Base-by-base conservation (phyloP, 768 basidiomycete species). In the Pisolithus orientalis region DNA sequence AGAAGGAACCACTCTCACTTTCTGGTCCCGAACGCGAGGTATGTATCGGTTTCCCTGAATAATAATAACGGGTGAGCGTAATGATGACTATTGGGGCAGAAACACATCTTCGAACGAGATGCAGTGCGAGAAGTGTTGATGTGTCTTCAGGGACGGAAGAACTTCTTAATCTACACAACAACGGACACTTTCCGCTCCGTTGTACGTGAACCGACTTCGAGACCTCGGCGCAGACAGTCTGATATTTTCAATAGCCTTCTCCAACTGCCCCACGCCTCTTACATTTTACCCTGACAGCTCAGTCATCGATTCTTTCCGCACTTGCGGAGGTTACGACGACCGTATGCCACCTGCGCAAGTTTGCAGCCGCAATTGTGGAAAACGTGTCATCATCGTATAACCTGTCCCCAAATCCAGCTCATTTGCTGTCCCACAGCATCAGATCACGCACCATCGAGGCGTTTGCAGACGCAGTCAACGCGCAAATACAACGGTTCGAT, bases 91-190 rank as follows among this genome's bases (percentile, higher is more conserved):
- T 14, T 16, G 28, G 39, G 53, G 4, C 59, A 90, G 86, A 79
- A 65, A 65, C 85, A 85, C 55, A 86, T 91, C 25, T 65, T 81
- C 48, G 90, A 92, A 66, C 76, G 82, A 47, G 84, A 90, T 57
- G 82, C 84, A 38, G 84, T 90, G 5, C 78, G 90, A 4, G 90
- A 93, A 59, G 72, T 90, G 3, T 71, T 91, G 11, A 85, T 89
- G 65, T 80, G 79, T 29, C 68, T 91, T 5, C 88, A 91, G 73
- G 90, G 90, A 0, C 75, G 77, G 49, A 76, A 73, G 45, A 89
- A 84, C 56, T 68, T 84, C 38, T 65, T 88, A 58, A 66, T 87
- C 7, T 68, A 64, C 28, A 68, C 62, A 17, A 65, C 65, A 45
- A 50, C 63, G 1, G 60, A 65, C 39, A 63, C 62, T 2, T 70